Conservation (phyloP, 345 rosid genomes). For the Hibiscus mutabilis region DNA sequence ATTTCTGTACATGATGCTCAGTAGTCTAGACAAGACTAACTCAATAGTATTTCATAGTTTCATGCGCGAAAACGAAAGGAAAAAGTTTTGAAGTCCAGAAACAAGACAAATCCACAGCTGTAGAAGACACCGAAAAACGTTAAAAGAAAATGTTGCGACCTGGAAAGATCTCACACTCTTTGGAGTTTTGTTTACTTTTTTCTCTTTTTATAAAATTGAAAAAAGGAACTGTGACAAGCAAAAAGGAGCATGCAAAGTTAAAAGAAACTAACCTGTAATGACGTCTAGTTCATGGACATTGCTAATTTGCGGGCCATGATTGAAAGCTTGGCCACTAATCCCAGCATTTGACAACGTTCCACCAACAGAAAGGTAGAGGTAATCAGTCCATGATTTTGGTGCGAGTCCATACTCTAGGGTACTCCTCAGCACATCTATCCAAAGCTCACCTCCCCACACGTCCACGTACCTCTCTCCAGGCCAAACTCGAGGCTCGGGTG, state of each 20-base stretch:
- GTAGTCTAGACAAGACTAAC: not conserved
- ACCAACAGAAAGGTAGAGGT: conserved; percentile 88
- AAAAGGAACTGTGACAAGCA: too few species aligned
- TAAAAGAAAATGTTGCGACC: not conserved
- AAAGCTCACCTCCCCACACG: conserved; percentile 98
- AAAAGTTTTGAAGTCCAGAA: not conserved
- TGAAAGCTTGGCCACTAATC: conserved; percentile 94
- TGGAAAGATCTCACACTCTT: not conserved
- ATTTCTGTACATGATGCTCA: too few species aligned
- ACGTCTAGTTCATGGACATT: conserved; percentile 90
- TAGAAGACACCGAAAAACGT: not conserved
- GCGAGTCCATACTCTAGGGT: conserved; percentile 71
- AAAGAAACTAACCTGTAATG: conserved; percentile 56
- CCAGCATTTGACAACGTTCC: conserved; percentile 97
- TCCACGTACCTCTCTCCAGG: conserved; percentile 60
- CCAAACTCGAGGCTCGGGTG: conserved; percentile 33
- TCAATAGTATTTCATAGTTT: not conserved
- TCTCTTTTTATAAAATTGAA: not conserved
- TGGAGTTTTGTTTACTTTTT: too few species aligned
- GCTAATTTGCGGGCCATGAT: conserved; percentile 92
- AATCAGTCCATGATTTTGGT: conserved; percentile 98
- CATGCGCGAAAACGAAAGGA: not conserved
- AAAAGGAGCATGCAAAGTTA: conserved; percentile 9
- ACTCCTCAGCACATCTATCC: conserved; percentile 82
- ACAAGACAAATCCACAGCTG: not conserved